Evolutionary conservation across 106 monocot species (phyloP).

Genomic region (Allium cepa): DNA sequence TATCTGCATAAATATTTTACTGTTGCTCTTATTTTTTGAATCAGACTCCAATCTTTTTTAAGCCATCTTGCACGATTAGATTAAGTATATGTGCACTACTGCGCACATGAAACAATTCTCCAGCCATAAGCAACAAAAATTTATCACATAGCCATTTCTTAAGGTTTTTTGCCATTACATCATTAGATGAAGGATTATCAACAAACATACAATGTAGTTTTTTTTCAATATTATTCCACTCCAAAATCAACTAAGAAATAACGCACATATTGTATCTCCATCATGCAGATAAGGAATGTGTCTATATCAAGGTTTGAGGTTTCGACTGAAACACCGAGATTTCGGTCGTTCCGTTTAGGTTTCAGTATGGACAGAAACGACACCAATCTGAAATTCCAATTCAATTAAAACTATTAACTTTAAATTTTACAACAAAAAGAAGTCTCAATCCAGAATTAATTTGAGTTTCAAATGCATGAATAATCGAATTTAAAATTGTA

Average conservation of each 20-base stretch:
- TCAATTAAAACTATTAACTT: too few species aligned
- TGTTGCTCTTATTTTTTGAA: background rate
- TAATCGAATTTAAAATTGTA: too few species aligned
- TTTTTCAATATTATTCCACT: background rate
- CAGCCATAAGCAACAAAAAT: background rate
- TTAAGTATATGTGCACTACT: background rate
- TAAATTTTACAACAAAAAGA: too few species aligned
- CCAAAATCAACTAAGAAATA: background rate
- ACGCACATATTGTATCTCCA: background rate
- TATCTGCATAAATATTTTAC: background rate
- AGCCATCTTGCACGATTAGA: background rate
- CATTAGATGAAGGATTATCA: background rate
- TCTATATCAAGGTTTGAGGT: too few species aligned
- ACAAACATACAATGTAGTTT: background rate
- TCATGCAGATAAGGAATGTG: background rate
- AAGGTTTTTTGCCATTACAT: background rate
- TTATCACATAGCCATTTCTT: background rate
- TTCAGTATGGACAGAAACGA: too few species aligned
- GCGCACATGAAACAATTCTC: background rate
- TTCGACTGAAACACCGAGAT: too few species aligned
- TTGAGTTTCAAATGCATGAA: too few species aligned
- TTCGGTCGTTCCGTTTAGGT: too few species aligned
- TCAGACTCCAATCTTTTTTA: background rate
- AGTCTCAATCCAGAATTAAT: too few species aligned
- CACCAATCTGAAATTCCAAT: too few species aligned